These are phyloP conservation scores for Pseudogymnoascus sp. DNA, from an alignment of 2,329 filamentous ascomycete species.

Conservation along the genomic window DNA sequence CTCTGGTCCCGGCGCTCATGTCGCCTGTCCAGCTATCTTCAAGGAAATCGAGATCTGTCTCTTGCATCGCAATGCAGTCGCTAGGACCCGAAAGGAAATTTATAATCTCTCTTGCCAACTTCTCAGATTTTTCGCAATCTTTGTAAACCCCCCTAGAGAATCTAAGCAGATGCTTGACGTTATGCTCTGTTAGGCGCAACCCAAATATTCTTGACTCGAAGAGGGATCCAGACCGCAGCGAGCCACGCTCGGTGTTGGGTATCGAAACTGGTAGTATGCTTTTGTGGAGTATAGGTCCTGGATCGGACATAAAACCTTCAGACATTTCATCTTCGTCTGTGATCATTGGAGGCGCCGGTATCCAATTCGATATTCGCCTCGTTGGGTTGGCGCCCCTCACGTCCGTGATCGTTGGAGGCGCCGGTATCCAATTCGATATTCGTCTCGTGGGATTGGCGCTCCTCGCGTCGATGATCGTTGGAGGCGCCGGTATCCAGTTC, in stretches of 20 bases:
- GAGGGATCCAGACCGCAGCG: background rate
- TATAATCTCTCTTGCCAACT: slow-evolving; percentile 12
- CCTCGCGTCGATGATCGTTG: background rate
- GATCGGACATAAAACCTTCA: background rate
- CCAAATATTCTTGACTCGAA: background rate
- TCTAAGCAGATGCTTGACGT: background rate
- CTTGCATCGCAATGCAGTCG: slow-evolving; percentile 13
- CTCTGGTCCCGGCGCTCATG: background rate
- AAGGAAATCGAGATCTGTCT: slow-evolving; percentile 15
- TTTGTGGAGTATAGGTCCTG: background rate
- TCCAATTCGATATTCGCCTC: background rate
- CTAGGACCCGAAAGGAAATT: slow-evolving; percentile 12
- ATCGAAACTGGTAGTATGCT: background rate
- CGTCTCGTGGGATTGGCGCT: too few relatives aligned
- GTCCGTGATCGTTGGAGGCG: background rate
- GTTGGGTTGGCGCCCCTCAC: too few relatives aligned
- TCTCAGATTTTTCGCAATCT: background rate
- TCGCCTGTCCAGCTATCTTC: slow-evolving; percentile 14
- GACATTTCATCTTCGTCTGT: background rate
- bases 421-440: background rate
- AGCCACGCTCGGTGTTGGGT: background rate
- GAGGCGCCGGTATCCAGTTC: background rate
- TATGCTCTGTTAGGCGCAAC: background rate
- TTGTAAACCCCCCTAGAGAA: background rate
- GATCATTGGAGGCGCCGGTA: background rate